phyloP scores from a whole-genome alignment of 257 asterid genomes.

The Lithospermum erythrorhizon region DNA sequence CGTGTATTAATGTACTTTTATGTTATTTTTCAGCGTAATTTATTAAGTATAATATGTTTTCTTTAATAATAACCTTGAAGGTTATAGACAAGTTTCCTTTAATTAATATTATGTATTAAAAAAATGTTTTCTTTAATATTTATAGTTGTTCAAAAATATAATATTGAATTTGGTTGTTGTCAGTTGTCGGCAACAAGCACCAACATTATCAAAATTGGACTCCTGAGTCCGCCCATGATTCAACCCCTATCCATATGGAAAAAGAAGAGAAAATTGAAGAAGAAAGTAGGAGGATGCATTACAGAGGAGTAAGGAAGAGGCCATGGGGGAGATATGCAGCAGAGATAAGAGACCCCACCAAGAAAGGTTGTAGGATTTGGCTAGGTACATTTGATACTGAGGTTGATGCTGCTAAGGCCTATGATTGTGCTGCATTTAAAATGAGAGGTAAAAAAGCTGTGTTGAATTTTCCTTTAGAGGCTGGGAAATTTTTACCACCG shows the following conservation, averaged over 20 bases:
- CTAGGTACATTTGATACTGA: slow-evolving; percentile 62
- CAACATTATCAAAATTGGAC: too few species aligned
- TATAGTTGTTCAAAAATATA: too few species aligned
- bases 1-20: too few species aligned
- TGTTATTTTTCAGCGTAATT: too few species aligned
- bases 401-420: slow-evolving; percentile 76
- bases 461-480: slow-evolving; percentile 68
- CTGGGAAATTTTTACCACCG: slow-evolving; percentile 56
- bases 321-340: slow-evolving; percentile 95
- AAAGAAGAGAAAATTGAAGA: background rate
- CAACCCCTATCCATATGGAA: slow-evolving; percentile 9
- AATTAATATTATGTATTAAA: too few species aligned
- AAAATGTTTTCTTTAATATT: too few species aligned
- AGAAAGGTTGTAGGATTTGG: slow-evolving; percentile 76
- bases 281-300: slow-evolving; percentile 18
- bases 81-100: too few species aligned
- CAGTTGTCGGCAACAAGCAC: too few species aligned
- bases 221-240: too few species aligned
- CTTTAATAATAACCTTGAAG: too few species aligned
- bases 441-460: slow-evolving; percentile 77
- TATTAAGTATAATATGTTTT: too few species aligned
- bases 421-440: slow-evolving; percentile 76
- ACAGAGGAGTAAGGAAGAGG: slow-evolving; percentile 76
- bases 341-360: slow-evolving; percentile 70
- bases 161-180: too few species aligned